These are phyloP conservation scores for Kodamaea anthophila DNA, from an alignment of 1,139 yeast genomes.

Conservation along the genomic window DNA sequence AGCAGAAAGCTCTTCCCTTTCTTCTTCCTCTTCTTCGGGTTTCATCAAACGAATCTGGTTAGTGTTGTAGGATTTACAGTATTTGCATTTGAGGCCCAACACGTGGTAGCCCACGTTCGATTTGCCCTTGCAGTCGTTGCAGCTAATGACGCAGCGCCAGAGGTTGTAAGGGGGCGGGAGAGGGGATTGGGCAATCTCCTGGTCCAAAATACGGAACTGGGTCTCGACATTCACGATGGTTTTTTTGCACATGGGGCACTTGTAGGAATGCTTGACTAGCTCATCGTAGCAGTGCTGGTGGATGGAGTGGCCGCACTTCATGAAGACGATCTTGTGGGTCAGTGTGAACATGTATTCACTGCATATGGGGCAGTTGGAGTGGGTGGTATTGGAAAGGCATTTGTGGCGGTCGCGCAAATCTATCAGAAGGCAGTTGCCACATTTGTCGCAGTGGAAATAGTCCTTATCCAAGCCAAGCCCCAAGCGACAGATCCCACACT, in stretches of 20 bases:
- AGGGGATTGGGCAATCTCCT: constrained; percentile 69
- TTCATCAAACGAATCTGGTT: constrained; percentile 61
- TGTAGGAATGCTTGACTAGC: constrained; percentile 72
- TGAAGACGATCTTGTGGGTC: constrained; percentile 78
- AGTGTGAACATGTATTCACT: constrained; percentile 87
- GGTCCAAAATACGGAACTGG: constrained; percentile 78
- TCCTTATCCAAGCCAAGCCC: constrained; percentile 87
- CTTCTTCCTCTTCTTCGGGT: constrained; percentile 42
- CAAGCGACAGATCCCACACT: constrained; percentile 87
- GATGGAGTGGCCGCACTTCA: constrained; percentile 93
- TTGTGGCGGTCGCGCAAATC: constrained; percentile 72
- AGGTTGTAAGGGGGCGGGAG: constrained; percentile 72
- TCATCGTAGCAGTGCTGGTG: constrained; percentile 82
- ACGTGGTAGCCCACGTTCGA: constrained; percentile 75
- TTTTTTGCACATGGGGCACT: constrained; percentile 86
- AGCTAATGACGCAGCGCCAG: constrained; percentile 74
- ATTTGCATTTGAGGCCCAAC: constrained; percentile 79
- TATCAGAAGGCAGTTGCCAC: constrained; percentile 83
- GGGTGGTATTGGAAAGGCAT: constrained; percentile 83
- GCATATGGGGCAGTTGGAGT: constrained; percentile 89
- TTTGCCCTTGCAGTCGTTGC: constrained; percentile 88
- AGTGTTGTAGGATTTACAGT: constrained; percentile 83
- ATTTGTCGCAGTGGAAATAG: constrained; percentile 85
- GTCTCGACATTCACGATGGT: constrained; percentile 84
- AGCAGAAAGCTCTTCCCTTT: constrained; percentile 11